Percentiles rank a stretch among this genome's conserved stretches.
Evolutionary conservation across 768 basidiomycete genomes (phyloP).

Genomic region (Boletus tomentosulus): DNA sequence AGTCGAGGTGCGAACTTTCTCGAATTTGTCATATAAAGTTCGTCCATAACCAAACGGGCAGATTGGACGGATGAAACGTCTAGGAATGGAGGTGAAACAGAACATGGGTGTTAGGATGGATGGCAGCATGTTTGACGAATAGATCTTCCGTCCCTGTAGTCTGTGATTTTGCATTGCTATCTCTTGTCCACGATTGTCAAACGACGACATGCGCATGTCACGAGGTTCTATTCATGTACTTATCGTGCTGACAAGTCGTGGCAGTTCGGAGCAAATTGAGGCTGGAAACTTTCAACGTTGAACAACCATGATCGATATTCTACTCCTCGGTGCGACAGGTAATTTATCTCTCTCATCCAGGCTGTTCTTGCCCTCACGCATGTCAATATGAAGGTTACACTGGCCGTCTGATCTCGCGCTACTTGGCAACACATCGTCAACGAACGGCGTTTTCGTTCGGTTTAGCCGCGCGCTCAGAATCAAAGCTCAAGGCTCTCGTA

Average conservation of each 20-base stretch:
- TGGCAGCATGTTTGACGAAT: constrained; percentile 53
- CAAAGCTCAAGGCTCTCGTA: constrained; percentile 54
- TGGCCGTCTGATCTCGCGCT: constrained; percentile 62
- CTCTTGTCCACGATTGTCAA: background rate
- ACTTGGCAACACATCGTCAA: constrained; percentile 64
- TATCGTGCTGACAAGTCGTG: background rate
- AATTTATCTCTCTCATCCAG: constrained; percentile 7
- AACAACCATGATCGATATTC: constrained; percentile 47
- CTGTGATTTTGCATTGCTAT: background rate
- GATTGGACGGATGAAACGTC: constrained; percentile 78
- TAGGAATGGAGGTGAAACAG: constrained; percentile 86
- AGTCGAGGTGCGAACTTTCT: constrained; percentile 51
- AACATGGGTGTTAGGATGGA: constrained; percentile 89
- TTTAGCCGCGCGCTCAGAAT: constrained; percentile 62
- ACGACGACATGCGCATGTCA: constrained; percentile 8
- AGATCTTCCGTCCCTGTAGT: background rate
- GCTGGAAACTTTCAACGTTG: constrained; percentile 7
- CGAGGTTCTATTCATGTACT: constrained; percentile 12
- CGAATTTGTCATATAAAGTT: background rate
- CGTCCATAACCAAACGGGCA: constrained; percentile 21
- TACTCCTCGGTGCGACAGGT: constrained; percentile 70
- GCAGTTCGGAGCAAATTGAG: background rate
- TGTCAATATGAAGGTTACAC: constrained; percentile 48
- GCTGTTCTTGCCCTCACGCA: constrained; percentile 9
- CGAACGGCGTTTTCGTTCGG: constrained; percentile 58